Base-by-base conservation (phyloP, 352 stramenopile genomes). In the Phytophthora boehmeriae region DNA sequence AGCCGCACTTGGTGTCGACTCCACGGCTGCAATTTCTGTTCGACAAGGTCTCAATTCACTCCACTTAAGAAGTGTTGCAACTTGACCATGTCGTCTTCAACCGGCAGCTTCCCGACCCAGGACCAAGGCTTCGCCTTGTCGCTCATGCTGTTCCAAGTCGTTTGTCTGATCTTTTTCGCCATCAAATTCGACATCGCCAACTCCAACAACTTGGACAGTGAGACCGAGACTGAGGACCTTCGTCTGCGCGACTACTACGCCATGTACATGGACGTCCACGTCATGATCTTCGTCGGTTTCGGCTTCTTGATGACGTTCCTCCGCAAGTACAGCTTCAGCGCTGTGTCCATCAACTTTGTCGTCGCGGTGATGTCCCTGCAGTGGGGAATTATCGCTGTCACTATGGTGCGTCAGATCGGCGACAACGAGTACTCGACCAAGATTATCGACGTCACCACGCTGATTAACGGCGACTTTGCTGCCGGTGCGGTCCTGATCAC, bases 241-340 rank as follows among this genome's bases (percentile, higher is more conserved):
- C 25, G 28, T 30, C 42, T 56, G 59, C 38, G 38, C 10, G 49
- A 36, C 20, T 63, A 60, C 48, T 86, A 88, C 63, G 19, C 73
- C 52, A 86, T 90, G 76, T 92, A 78, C 71, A 88, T 89, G 78
- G 80, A 92, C 52, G 76, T 92, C 45, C 76, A 90, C 59, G 78
- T 89, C 27, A 96, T 96, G 88, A 88, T 96, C 58, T 91, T 91
- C 54, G 68, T 96, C 30, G 88, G 88, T 59, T 96, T 96, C 55
- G 88, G 84, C 55, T 95, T 93, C 51, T 71, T 96, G 41, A 96
- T 96, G 88, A 92, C 85, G 5, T 96, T 93, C 63, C 67, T 96
- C 5, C 80, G 81, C 44, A 85, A 89, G 52, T 96, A 96, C 71
- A 92, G 78, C 44, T 66, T 88, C 50, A 90, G 79, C 49, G 79